A percentile compares a stretch with the other conserved stretches of the same genome.
Conservation (phyloP, 805 yeast genomes). For the Dipodascus geniculatus region DNA sequence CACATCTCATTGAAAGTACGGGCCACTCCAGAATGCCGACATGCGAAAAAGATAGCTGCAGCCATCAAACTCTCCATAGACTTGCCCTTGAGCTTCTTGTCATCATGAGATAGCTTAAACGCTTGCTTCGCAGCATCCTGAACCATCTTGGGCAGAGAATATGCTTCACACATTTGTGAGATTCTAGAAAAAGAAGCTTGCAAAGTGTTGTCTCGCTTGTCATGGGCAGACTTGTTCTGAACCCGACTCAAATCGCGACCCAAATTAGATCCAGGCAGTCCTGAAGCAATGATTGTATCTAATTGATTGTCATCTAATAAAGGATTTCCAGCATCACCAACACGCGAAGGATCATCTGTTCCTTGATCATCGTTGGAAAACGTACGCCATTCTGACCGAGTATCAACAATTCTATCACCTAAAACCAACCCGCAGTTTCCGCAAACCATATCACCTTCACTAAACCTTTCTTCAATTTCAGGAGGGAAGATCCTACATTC, state of each 20-base stretch:
- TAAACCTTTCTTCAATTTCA: slow-evolving; percentile 83
- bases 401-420: slow-evolving; percentile 85
- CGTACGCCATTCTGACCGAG: slow-evolving; percentile 97
- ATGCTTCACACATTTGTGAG: slow-evolving; percentile 95
- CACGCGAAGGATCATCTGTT: slow-evolving; percentile 98
- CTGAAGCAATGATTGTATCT: slow-evolving; percentile 82
- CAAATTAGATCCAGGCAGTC: slow-evolving; percentile 69
- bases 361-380: slow-evolving; percentile 96
- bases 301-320: slow-evolving; percentile 82
- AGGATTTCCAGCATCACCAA: slow-evolving; percentile 96
- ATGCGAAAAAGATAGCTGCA: slow-evolving; percentile 87
- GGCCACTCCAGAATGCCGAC: slow-evolving; percentile 86
- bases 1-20: slow-evolving; percentile 94
- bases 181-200: slow-evolving; percentile 87
- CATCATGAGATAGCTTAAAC: slow-evolving; percentile 82
- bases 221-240: slow-evolving; percentile 75
- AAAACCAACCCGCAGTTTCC: slow-evolving; percentile 92
- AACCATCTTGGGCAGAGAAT: slow-evolving; percentile 85
- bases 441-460: slow-evolving; percentile 96
- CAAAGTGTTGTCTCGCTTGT: slow-evolving; percentile 76
- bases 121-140: slow-evolving; percentile 98
- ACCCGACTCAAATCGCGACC: slow-evolving; percentile 90
- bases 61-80: slow-evolving; percentile 93
- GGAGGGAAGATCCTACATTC: slow-evolving; percentile 96
- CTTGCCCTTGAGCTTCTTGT: slow-evolving; percentile 74